Conservation (phyloP, 495 filamentous ascomycete species). For the Penicillium antarcticum region DNA sequence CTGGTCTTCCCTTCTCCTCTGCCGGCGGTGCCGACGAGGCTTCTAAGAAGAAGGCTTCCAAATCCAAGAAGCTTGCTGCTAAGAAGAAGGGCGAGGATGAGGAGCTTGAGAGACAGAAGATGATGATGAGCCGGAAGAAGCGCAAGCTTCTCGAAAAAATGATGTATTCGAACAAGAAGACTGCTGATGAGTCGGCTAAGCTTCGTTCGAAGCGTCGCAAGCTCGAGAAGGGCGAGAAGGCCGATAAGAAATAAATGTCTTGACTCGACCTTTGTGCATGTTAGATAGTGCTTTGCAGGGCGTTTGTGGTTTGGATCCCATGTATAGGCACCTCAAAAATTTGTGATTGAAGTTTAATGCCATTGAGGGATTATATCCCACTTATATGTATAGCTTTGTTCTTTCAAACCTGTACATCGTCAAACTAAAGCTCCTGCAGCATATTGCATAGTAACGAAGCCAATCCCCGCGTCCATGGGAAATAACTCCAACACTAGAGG, state of each 20-base stretch:
- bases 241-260: conserved; percentile 23
- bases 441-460: no score
- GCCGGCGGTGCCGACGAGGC: conserved; percentile 31
- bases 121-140: conserved; percentile 92
- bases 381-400: neutral
- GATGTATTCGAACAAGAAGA: conserved; percentile 82
- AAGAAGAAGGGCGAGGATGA: conserved; percentile 76
- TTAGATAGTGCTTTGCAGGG: conserved; percentile 11
- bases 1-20: conserved; percentile 50
- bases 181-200: conserved; percentile 69
- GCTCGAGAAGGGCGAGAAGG: conserved; percentile 63
- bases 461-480: neutral
- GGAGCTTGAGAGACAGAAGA: conserved; percentile 81
- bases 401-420: neutral
- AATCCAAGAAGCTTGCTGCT: conserved; percentile 62
- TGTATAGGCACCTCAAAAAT: conserved; percentile 13
- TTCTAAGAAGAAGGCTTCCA: conserved; percentile 56
- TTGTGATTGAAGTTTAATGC: conserved; percentile 9
- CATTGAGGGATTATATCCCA: conserved; percentile 2
- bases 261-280: conserved; percentile 3
- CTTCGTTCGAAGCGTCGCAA: conserved; percentile 84
- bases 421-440: no score
- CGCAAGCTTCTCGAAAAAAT: conserved; percentile 88
- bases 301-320: conserved; percentile 10
- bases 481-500: neutral